Conservation (phyloP, 1,139 yeast species). For the Chernovozyma aurita region DNA sequence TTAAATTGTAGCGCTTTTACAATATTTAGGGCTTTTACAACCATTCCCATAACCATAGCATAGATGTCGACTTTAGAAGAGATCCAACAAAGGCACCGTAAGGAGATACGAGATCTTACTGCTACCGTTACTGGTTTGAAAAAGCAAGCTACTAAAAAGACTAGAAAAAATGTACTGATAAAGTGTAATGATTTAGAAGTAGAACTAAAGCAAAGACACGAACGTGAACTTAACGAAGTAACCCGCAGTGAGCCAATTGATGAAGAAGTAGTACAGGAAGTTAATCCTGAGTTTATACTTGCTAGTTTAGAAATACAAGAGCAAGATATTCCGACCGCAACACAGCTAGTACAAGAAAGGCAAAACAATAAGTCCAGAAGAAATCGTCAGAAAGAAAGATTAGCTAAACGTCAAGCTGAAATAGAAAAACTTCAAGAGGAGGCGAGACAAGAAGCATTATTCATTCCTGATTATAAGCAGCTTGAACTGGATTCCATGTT, state of each 20-base stretch:
- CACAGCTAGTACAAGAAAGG: constrained; percentile 2
- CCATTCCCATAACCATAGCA: too few relatives aligned
- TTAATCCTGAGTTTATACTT: constrained; percentile 56
- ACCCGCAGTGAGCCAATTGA: constrained; percentile 11
- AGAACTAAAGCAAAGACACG: constrained; percentile 51
- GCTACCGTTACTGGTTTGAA: constrained; percentile 70
- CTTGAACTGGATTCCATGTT: constrained; percentile 67
- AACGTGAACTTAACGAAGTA: constrained; percentile 35
- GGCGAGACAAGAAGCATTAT: constrained; percentile 67
- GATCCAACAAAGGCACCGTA: constrained; percentile 57
- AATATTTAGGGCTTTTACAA: too few relatives aligned
- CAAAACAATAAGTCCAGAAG: constrained; percentile 27
- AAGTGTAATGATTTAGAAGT: constrained; percentile 59
- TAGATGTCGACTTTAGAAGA: constrained; percentile 33
- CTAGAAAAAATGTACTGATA: constrained; percentile 52
- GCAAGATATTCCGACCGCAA: constrained; percentile 7
- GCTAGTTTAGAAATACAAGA: constrained; percentile 42
- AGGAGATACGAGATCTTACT: constrained; percentile 62
- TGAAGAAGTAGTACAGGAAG: constrained; percentile 19
- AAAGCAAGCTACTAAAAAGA: constrained; percentile 80
- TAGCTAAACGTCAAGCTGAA: constrained; percentile 73
- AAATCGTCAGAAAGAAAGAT: constrained; percentile 79
- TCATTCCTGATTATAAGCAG: constrained; percentile 60
- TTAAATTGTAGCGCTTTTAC: too few relatives aligned
- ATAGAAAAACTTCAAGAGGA: constrained; percentile 57